These are phyloP conservation scores for Geotrichum europaeum DNA, from an alignment of 1,139 yeast species.

Conservation along the genomic window DNA sequence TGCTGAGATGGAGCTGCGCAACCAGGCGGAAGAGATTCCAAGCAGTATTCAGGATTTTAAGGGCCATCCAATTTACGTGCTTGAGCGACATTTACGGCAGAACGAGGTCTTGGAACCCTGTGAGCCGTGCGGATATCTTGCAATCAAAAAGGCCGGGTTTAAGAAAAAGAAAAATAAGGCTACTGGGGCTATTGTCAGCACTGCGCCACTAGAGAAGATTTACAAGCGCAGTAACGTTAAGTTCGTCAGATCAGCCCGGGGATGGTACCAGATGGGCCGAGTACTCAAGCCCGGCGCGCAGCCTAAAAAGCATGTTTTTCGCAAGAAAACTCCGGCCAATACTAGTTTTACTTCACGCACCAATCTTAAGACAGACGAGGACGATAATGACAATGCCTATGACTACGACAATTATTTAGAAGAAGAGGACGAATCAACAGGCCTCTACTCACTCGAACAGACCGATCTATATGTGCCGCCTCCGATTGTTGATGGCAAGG, in stretches of 20 bases:
- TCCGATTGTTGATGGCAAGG: slow-evolving; percentile 54
- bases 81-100: slow-evolving; percentile 65
- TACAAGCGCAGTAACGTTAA: slow-evolving; percentile 64
- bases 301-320: slow-evolving; percentile 47
- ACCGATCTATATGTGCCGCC: slow-evolving; percentile 68
- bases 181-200: not conserved
- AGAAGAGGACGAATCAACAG: slow-evolving; percentile 44
- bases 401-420: slow-evolving; percentile 42
- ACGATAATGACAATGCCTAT: slow-evolving; percentile 23
- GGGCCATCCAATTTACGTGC: slow-evolving; percentile 72
- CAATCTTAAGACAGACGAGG: slow-evolving; percentile 16
- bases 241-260: slow-evolving; percentile 61
- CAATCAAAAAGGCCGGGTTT: slow-evolving; percentile 27
- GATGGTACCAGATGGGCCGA: slow-evolving; percentile 84
- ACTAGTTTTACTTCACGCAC: slow-evolving; percentile 1
- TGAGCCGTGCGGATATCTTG: slow-evolving; percentile 69
- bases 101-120: slow-evolving; percentile 69
- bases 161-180: slow-evolving; percentile 3
- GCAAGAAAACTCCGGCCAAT: slow-evolving; percentile 25
- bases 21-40: slow-evolving; percentile 81
- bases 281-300: slow-evolving; percentile 63
- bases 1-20: slow-evolving; percentile 61
- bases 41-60: slow-evolving; percentile 74
- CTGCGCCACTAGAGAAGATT: slow-evolving; percentile 37
- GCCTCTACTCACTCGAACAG: slow-evolving; percentile 71